These are phyloP conservation scores for Fomitopsis serialis DNA, from an alignment of 768 basidiomycete genomes.

Conservation along the genomic window DNA sequence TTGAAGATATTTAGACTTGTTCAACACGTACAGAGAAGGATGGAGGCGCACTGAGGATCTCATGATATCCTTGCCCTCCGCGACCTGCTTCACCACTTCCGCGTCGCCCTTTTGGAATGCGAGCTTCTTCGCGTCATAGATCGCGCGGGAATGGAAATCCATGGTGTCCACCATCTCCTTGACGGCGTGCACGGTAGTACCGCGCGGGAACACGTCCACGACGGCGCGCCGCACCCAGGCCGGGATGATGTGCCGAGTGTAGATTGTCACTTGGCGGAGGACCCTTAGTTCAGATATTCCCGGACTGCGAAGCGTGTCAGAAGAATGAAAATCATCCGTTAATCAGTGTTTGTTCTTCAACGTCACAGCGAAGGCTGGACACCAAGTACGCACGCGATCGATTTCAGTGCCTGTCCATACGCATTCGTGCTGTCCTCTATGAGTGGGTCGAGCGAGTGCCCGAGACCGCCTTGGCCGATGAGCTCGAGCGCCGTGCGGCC, in stretches of 20 bases:
- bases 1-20: not conserved
- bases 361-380: not conserved
- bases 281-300: constrained; percentile 2
- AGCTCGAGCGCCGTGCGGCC: constrained; percentile 21
- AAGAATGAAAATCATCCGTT: not conserved
- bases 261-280: constrained; percentile 12
- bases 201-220: constrained; percentile 27
- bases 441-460: constrained; percentile 22
- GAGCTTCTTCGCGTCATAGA: constrained; percentile 33
- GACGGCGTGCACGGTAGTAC: constrained; percentile 24
- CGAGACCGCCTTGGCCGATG: constrained; percentile 21
- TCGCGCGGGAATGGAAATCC: constrained; percentile 27
- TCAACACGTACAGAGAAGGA: not conserved
- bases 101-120: constrained; percentile 29
- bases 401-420: constrained; percentile 21
- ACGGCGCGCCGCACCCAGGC: constrained; percentile 28
- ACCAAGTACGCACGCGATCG: constrained; percentile 11
- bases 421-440: constrained; percentile 10
- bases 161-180: constrained; percentile 32
- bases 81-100: constrained; percentile 6
- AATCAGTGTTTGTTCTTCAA: not conserved
- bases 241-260: constrained; percentile 10
- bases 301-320: not conserved
- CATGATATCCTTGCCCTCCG: constrained; percentile 38
- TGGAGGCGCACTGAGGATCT: constrained; percentile 26